Base-by-base conservation (phyloP, 139 green algal species). In the Micractinium conductrix region DNA sequence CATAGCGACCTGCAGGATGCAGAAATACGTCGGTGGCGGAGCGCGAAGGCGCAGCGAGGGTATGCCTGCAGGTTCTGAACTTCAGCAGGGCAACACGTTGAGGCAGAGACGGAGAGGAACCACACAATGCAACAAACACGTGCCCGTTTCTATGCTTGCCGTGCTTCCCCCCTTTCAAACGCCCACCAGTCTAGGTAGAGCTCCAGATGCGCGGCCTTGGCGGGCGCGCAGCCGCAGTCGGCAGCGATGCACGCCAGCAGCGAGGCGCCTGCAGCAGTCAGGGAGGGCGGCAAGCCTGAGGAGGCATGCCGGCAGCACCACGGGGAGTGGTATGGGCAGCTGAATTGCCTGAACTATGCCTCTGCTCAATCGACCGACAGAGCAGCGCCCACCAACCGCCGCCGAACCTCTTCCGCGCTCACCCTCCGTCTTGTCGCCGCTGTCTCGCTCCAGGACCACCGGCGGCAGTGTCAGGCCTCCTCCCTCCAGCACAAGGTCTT, bases 151-250 rank as follows among this genome's bases (percentile, higher is more conserved):
- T n/a, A n/a, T n/a, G n/a, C n/a, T n/a, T n/a, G n/a, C n/a, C n/a
- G n/a, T n/a, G n/a, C n/a, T n/a, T 24, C 26, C 60, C 19, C 26
- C 60, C 35, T 19, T 21, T 17, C 68, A 1, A 22, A 4, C 7
- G 8, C 76, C 38, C 38, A 82, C 79, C 85, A 90, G 62, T 90
- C 79, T 42, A 90, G 78, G 79, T 85, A 81, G 5, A 90, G 85
- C 5, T 71, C 80, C 16, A 79, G 22, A 43, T 85, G 70, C 8
- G 44, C 40, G 28, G 62, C 79, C 53, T 38, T 87, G 33, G 38
- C 33, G 1, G 42, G 53, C 68, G 67, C 82, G 53, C 53, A 26
- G 5, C 58, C 79, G 45, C 79, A 87, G 17, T 83, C 85, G 17
- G 44, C 40, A 28, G 38, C 30, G 17, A 82, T 82, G 76, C 72